A percentile compares a stretch with the other conserved stretches of the same genome.
Conservation (phyloP, 768 basidiomycete genomes). For the Trametes cubensis region DNA sequence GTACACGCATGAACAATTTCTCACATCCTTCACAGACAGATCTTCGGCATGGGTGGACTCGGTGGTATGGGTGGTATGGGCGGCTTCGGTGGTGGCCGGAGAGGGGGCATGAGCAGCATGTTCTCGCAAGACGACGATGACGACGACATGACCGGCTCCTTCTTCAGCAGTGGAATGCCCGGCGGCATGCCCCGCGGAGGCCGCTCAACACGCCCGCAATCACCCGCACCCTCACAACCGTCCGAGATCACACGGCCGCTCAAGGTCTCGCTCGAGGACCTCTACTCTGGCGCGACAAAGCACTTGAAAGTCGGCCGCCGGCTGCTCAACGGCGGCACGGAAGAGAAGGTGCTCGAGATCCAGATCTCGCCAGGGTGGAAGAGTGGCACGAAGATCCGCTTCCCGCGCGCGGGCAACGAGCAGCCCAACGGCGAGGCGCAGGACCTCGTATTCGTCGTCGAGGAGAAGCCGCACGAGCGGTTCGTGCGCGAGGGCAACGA, state of each 20-base stretch:
- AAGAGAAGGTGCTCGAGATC: slow-evolving; percentile 87
- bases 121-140: slow-evolving; percentile 36
- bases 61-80: slow-evolving; percentile 41
- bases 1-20: background rate
- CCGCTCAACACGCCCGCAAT: slow-evolving; percentile 34
- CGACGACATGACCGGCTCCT: slow-evolving; percentile 49
- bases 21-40: slow-evolving; percentile 46
- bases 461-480: slow-evolving; percentile 84
- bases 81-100: slow-evolving; percentile 33
- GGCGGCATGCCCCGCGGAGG: slow-evolving; percentile 49
- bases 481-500: slow-evolving; percentile 86
- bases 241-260: slow-evolving; percentile 79
- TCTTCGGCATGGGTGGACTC: slow-evolving; percentile 58
- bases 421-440: slow-evolving; percentile 66
- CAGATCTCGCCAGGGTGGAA: slow-evolving; percentile 91
- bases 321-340: slow-evolving; percentile 68
- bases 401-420: slow-evolving; percentile 87
- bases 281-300: slow-evolving; percentile 84
- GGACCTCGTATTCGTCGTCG: slow-evolving; percentile 96
- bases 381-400: slow-evolving; percentile 91
- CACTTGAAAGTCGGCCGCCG: slow-evolving; percentile 84
- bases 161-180: slow-evolving; percentile 64
- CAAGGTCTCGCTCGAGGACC: slow-evolving; percentile 82
- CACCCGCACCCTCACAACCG: slow-evolving; percentile 46
- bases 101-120: slow-evolving; percentile 24